Conservation (phyloP, 148 eudicot genomes). For the Chenopodium quinoa region DNA sequence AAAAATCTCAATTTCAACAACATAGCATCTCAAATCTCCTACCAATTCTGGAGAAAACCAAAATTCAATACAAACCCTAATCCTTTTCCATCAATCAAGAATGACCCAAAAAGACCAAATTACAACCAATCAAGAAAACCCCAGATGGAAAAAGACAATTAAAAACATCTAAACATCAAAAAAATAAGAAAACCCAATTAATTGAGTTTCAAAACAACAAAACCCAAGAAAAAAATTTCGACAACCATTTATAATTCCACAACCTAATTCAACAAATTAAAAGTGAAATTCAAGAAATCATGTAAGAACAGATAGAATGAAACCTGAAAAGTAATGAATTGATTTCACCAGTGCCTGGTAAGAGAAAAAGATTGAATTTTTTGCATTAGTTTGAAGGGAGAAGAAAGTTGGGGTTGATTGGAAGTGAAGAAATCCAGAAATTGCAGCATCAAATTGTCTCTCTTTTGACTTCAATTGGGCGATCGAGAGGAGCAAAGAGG, state of each 20-base stretch:
- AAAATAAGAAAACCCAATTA: slow-evolving; percentile 6
- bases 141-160: background rate
- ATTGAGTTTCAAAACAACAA: background rate
- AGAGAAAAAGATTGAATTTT: background rate
- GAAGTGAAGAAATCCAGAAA: background rate
- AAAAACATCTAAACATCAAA: background rate
- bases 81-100: background rate
- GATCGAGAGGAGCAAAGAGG: background rate
- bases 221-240: background rate
- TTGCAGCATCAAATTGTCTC: background rate
- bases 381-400: background rate
- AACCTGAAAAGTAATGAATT: background rate
- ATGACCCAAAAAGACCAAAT: slow-evolving; percentile 17
- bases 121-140: slow-evolving; percentile 10
- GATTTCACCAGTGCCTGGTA: background rate
- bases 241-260: background rate
- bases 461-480: background rate
- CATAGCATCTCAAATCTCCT: background rate
- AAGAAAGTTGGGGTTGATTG: background rate
- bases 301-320: background rate
- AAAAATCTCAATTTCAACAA: slow-evolving; percentile 13
- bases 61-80: slow-evolving; percentile 20
- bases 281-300: background rate
- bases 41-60: slow-evolving; percentile 1
- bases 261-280: background rate